Evolutionary conservation across 768 basidiomycete genomes (phyloP), one percentile per base, ranked within the genome.

Genomic region (Rubroboletus pulcherrimus): DNA sequence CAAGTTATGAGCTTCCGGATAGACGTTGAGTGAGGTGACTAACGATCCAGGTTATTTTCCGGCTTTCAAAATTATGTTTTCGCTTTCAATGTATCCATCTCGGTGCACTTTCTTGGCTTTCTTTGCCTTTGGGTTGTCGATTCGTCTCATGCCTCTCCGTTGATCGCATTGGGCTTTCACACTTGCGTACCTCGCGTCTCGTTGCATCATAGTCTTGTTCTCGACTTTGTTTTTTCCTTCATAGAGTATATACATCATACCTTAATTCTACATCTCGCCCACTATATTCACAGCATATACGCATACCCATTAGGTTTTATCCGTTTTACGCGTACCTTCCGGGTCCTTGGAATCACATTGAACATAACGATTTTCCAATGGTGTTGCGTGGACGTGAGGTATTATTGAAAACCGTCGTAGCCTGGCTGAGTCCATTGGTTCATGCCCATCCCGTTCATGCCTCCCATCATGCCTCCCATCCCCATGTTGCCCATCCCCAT

Each of bases 1-100:
- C 93, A 96, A 69, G 91, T 93, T 10, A 91, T 88, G 57, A 86
- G 85, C 69, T 88, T 87, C 65, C 76, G 74, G 33, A 80, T 89
- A 63, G 83, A 85, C 41, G 67, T 75, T 1, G 57, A 57, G 19
- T 71, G 50, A 66, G 35, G 55, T 40, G 53, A 51, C 29, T 15
- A 2, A 47, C 24, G 44, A 29, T 48, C 21, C 37, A 40, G 42
- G 26, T 33, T 4, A 4, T 34, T 14, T 51, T 44, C 11, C 19
- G 40, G 9, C 35, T 39, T 35, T 26, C 24, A 59, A 51, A 50
- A 8, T 21, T n/a, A 15, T 26, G 37, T 34, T 42, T 30, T 33
- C 30, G 26, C 12, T 53, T 48, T 47, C 12, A 12, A 19, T 35
- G 51, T 43, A 47, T 45, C n/a, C 55, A 51, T 35, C 24, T 8